Base-by-base conservation (phyloP, 2,329 filamentous ascomycete species). In the Coniochaeta sp. region DNA sequence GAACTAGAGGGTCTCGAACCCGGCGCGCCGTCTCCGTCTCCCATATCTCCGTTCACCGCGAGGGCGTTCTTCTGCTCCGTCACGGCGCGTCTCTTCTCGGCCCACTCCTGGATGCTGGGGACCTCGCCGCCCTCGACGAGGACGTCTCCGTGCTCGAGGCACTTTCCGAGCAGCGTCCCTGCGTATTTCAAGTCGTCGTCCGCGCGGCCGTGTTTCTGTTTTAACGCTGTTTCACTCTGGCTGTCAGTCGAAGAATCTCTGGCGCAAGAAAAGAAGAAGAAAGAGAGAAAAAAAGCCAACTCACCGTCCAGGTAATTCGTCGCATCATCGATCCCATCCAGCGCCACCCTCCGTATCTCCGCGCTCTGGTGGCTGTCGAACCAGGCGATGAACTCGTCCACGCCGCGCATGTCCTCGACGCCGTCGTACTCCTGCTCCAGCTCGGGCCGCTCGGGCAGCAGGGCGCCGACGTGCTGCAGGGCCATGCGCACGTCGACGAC, bases 131-230 rank as follows among this genome's bases (percentile, higher is more conserved):
- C 93, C 71, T 96, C 92, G 58, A 96, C 88, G 58, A 87, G 79
- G 31, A 96, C 77, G 8, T 88, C 83, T 68, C 85, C 85, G 60
- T 87, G 83, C 65, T 96, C 91, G 57, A 82, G 82, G 52, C 81
- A 79, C 65, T 87, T 87, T 4, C 93, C 93, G 12, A 98, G 79
- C 0, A 95, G 83, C 0, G 93, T 96, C 33, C 91, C 91, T 66
- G 89, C 85, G 72, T 91, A 96, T 68, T 93, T 88, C 11, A 88
- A 88, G 69, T 96, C 92, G 68, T 96, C 91, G 63, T 89, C 90
- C 0, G 89, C 90, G 67, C 95, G 96, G 76, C 88, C 92, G 73
- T 96, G 90, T 70, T 96, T 96, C 76, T 93, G 95, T 74, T 96
- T 97, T 47, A 98, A 77, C 5, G 87, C 89, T 90, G 65, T 36